Base-by-base conservation (phyloP, 352 stramenopile species). In the Phytopythium mirpurense region DNA sequence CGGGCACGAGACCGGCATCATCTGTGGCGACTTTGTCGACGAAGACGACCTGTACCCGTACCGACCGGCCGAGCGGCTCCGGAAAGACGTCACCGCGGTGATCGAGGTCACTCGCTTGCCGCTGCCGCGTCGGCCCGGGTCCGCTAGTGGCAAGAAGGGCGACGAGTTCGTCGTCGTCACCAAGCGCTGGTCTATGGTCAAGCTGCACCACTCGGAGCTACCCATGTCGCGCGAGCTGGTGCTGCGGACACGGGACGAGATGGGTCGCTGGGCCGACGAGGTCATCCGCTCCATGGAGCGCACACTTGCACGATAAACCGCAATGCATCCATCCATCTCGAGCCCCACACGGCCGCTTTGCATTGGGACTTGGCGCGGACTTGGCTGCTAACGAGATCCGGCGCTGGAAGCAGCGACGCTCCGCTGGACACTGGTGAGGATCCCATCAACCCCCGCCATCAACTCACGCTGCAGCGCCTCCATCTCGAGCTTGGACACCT, bases 1-100 rank as follows among this genome's bases (percentile, higher is more conserved):
- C 15, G 48, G 59, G 0, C 50, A 49, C 35, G 63, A 65, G 52
- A 58, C 48, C 41, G 60, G 63, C 9, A 49, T 71, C 36, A 60
- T 68, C 23, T 57, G 65, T 51, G 60, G 59, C 0, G 61, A 74
- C 19, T 74, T 71, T 51, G 67, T 74, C 32, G 67, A 74, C 32
- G 60, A 72, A 43, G 67, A 74, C 48, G 63, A 70, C 11, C 43
- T 72, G 35, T 72, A 72, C 27, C 67, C 67, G 12, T 74, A 74
- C 35, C 47, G 52, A 12, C 21, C 54, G 4, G 42, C 57, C 10
- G 49, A 64, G 37, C 53, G 63, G 0, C 57, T 72, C 24, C 67
- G 67, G 7, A 68, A 69, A 31, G 63, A 74, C 42, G 57, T 72
- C 2, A 64, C 55, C 12, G 63, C 57, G 5, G 62, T 59, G 37